Base-by-base conservation (phyloP, 2,329 filamentous ascomycete genomes). In the Didymella lethalis region DNA sequence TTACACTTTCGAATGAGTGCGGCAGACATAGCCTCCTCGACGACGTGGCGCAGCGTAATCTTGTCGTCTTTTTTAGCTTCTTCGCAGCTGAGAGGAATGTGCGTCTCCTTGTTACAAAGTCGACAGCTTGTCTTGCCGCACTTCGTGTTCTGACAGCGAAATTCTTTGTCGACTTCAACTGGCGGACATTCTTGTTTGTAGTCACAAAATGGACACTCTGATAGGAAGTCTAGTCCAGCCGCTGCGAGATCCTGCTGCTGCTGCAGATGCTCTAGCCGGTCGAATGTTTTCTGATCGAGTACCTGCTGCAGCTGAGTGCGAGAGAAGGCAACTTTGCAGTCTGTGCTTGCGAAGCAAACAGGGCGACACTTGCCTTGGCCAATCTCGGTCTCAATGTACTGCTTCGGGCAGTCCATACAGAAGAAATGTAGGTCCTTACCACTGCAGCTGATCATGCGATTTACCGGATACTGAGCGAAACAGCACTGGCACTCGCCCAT, bases 1-100 rank as follows among this genome's bases (percentile, higher is more conserved):
- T 91, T 92, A 81, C 92, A 96, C 28, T 81, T 86, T 20, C 92
- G 85, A 53, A 96, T 90, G 65, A 96, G 69, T 1, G 92, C 92
- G 16, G 85, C 83, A 2, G 90, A 92, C 90, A 93, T 94, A 20
- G 91, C 92, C 73, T 96, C 92, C 74, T 96, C 92, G 29, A 96
- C 86, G 3, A 81, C 76, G 63, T 89, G 90, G 16, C 90, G 86
- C 18, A 85, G 81, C 4, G 84, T 83, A 7, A 88, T 72, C 0
- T 87, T 86, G 38, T 82, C 83, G 2, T 91, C 87, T 40, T 83
- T 84, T 36, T 82, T 84, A 29, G 68, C 69, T 70, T 95, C 89
- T 32, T 87, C 84, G 66, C 92, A 96, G 0, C 83, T 88, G 61
- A 86, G 82, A 0, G 92, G 91, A 11, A 92, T 82, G 68, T 96